Evolutionary conservation across 23 red algal genomes (phyloP), one percentile per base, ranked within the genome.

Genomic region (Chondrus crispus): DNA sequence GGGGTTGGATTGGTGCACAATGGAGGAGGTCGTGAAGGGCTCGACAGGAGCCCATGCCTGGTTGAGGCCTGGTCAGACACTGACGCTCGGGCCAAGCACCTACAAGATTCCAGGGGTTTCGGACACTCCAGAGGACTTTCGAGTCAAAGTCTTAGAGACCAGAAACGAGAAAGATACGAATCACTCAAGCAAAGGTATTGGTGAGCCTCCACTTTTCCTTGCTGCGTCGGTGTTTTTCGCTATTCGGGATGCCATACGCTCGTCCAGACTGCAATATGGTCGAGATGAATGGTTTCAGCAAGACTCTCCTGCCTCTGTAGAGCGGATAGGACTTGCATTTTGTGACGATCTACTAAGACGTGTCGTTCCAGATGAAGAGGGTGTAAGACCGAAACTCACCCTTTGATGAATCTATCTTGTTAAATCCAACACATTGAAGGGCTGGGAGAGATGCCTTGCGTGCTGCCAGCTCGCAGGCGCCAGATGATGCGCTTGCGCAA

Each of bases 191-290:
- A 96, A 96, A 74, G 95, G 62, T 1, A 71, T 96, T 40, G 95
- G 95, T 33, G 95, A 96, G 82, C 95, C 95, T 33, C 95, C 95
- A 5, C 58, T 96, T 42, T 96, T 96, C 62, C 82, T 96, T 14
- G 87, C 89, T 29, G 83, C 91, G 22, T 96, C 95, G 26, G 95
- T 93, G 10, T 96, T 96, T 69, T 93, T 91, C 68, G 95, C 95
- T 20, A 88, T 93, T 35, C 85, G 84, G 66, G 64, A 93, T 54
- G 95, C 95, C 37, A 74, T 90, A 9, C 68, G 80, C 24, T 58
- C 89, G 19, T 77, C 82, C 40, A 73, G 95, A 44, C 58, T 62
- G 10, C 33, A 88, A 10, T 43, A 80, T 44, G 53, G 51, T 18
- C 35, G 40, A 22, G 36, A 43, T 8, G 50, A 63, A 14, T 85